These are phyloP conservation scores for Phytopythium boreale DNA, from an alignment of 352 stramenopile species.

Conservation along the genomic window DNA sequence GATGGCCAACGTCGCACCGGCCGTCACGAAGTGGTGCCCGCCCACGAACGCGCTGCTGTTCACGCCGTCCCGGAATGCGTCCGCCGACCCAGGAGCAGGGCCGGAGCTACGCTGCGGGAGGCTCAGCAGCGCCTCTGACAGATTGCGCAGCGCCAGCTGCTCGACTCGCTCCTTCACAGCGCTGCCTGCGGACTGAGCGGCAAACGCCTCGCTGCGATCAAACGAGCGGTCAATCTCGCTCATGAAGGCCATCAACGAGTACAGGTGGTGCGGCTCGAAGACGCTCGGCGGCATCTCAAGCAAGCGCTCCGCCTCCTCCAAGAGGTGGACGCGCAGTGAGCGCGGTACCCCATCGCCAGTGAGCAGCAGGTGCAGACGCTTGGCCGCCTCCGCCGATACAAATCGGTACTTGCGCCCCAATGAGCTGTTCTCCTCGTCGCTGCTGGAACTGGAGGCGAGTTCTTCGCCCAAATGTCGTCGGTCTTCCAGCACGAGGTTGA, in stretches of 20 bases:
- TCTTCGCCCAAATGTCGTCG: constrained; percentile 19
- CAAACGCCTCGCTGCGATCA: constrained; percentile 41
- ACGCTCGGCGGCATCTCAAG: constrained; percentile 45
- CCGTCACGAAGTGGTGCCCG: constrained; percentile 1
- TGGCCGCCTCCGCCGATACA: constrained; percentile 63
- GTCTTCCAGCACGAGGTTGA: constrained; percentile 65
- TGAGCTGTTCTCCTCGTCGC: constrained; percentile 21
- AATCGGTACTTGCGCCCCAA: constrained; percentile 46
- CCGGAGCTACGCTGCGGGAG: constrained; percentile 12
- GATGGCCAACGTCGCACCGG: neutral
- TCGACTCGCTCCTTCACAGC: constrained; percentile 52
- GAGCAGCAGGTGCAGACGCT: constrained; percentile 53
- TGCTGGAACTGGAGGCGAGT: neutral
- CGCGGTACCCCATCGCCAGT: constrained; percentile 37
- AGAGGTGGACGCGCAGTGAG: constrained; percentile 35
- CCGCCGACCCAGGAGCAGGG: neutral
- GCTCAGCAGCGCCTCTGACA: constrained; percentile 58
- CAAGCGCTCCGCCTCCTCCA: constrained; percentile 49
- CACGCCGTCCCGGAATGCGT: constrained; percentile 6
- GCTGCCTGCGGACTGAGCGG: constrained; percentile 32
- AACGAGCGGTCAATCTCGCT: constrained; percentile 66
- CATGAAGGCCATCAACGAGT: constrained; percentile 60
- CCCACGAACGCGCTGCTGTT: constrained; percentile 10
- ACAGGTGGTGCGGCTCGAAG: constrained; percentile 52
- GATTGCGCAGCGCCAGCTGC: constrained; percentile 47